A percentile compares a stretch with the other conserved stretches of the same genome.
Evolutionary conservation across 2,329 filamentous ascomycete genomes (phyloP).

Genomic region (Curvularia spicifera): DNA sequence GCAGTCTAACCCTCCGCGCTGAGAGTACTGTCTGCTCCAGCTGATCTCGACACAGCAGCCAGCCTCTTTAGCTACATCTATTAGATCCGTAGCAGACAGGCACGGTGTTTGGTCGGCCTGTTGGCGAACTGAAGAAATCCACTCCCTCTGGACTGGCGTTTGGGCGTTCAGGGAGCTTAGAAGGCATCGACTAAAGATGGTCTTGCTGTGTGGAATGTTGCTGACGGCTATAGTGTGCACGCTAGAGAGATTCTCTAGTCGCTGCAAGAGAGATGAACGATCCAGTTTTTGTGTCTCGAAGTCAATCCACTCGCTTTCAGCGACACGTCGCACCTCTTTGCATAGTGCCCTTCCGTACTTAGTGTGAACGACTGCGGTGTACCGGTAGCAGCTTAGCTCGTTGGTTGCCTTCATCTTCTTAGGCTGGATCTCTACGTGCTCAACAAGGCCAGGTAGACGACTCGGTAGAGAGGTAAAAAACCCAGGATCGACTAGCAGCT

Average conservation of each 20-base stretch:
- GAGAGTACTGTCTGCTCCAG: conserved; percentile 11
- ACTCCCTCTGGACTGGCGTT: neutral
- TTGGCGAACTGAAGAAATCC: neutral
- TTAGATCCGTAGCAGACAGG: conserved; percentile 3
- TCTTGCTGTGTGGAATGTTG: conserved; percentile 8
- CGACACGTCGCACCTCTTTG: neutral
- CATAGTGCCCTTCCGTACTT: neutral
- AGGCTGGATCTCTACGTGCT: conserved; percentile 18
- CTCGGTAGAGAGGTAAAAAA: conserved; percentile 11
- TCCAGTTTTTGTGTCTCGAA: neutral
- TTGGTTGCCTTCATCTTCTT: conserved; percentile 20
- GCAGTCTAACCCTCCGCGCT: conserved; percentile 3
- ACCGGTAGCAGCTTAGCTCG: conserved; percentile 18
- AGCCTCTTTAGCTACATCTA: conserved; percentile 1
- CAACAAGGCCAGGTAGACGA: conserved; percentile 1
- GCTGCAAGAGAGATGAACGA: neutral
- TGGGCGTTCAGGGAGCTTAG: neutral
- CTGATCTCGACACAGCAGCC: conserved; percentile 6
- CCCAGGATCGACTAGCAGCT: conserved; percentile 15
- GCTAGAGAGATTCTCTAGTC: neutral
- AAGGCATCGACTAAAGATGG: neutral
- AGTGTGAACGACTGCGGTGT: conserved; percentile 14
- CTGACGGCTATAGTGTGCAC: neutral
- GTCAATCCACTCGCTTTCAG: neutral
- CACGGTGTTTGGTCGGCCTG: neutral